Evolutionary conservation across 371 early-diverging fungal genomes (phyloP), one percentile per base, ranked within the genome.

Genomic region (Lichtheimia corymbifera): DNA sequence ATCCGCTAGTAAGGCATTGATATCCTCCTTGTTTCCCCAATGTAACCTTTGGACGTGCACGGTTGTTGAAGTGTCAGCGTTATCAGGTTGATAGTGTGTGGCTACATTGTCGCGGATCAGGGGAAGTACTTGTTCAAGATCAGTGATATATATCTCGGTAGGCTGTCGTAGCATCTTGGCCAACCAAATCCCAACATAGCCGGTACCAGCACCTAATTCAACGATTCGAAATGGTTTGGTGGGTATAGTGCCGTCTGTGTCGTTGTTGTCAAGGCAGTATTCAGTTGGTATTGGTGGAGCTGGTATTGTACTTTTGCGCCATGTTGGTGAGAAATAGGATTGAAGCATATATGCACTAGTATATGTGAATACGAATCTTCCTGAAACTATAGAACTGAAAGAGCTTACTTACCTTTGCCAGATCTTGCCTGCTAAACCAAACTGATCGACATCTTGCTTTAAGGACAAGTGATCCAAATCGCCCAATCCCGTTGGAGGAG

Each of bases 121-220:
- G 0, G 86, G 86, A 0, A 84, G 70, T 0, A 86, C 83, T 25
- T 80, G 81, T 18, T 73, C 81, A 6, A 86, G 65, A 58, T 86
- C 86, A 1, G 86, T 86, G 58, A 86, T 73, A 17, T 74, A 64
- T 13, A 86, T 59, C 18, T 80, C 70, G 25, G 72, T 76, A 1
- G 68, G 68, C 7, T 50, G 43, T 12, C 55, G 22, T 5, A 86
- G 47, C 7, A 68, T 68, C 3, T 78, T 74, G 5, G 86, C 86
- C 22, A 86, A 61, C 5, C 77, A 75, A 22, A 86, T 83, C 1
- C 84, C 83, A 4, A 79, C 81, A 55, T 83, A 86, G 7, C 86
- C 86, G 18, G 84, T 84, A 9, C 86, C 86, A 17, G 86, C 83
- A 5, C 82, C 82, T 3, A 81, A 63, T 53, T 81, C 82, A 17